A percentile compares a stretch with the other conserved stretches of the same genome.
Conservation (phyloP, 1,284 basidiomycete species). For the Xanthoconium separans region DNA sequence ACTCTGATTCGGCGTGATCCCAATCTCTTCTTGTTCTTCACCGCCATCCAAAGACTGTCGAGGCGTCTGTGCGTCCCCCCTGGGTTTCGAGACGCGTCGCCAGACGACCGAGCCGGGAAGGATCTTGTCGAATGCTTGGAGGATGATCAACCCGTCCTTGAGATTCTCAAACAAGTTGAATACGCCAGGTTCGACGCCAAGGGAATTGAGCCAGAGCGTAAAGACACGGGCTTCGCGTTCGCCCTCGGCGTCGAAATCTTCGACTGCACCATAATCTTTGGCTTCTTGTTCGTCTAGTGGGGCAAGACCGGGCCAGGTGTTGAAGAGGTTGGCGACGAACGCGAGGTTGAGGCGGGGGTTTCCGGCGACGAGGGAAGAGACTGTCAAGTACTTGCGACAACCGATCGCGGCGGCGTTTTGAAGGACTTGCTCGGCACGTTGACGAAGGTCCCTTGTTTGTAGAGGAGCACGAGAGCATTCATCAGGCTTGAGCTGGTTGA, state of each 20-base stretch:
- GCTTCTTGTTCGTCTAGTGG: constrained; percentile 91
- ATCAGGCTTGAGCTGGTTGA: constrained; percentile 94
- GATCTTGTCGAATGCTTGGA: constrained; percentile 97
- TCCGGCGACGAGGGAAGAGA: constrained; percentile 87
- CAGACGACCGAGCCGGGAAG: constrained; percentile 90
- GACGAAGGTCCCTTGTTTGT: constrained; percentile 78
- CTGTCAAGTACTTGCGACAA: constrained; percentile 94
- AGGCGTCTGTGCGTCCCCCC: constrained; percentile 53
- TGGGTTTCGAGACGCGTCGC: constrained; percentile 93
- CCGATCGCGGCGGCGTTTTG: constrained; percentile 93
- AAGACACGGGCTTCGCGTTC: constrained; percentile 98
- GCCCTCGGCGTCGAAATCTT: constrained; percentile 98
- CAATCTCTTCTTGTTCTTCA: constrained; percentile 74
- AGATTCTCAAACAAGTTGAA: constrained; percentile 97
- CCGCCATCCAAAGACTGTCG: constrained; percentile 44
- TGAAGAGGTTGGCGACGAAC: constrained; percentile 98
- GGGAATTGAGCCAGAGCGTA: constrained; percentile 96
- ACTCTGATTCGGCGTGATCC: constrained; percentile 76
- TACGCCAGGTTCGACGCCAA: constrained; percentile 94
- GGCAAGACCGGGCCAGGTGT: constrained; percentile 92
- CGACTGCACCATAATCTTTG: constrained; percentile 81
- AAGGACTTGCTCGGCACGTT: constrained; percentile 89
- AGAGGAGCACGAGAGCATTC: constrained; percentile 92
- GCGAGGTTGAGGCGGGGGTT: constrained; percentile 99
- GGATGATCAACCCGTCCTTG: constrained; percentile 86